These are phyloP conservation scores for Gynostemma pentaphyllum DNA, from an alignment of 306 rosid species.

Conservation along the genomic window DNA sequence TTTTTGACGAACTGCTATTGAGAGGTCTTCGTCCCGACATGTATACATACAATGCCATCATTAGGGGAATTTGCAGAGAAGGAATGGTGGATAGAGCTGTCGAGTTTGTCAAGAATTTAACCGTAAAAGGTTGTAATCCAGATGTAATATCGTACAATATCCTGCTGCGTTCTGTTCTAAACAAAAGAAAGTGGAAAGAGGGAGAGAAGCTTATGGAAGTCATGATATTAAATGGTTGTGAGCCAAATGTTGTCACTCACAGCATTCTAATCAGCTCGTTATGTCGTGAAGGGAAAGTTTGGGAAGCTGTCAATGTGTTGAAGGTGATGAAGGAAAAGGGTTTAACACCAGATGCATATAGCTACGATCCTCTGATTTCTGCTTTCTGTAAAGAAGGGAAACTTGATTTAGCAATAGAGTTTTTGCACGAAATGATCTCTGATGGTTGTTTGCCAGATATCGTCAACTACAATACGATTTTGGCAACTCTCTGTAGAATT, in stretches of 20 bases:
- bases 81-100: conserved; percentile 63
- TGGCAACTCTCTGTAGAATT: conserved; percentile 58
- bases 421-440: conserved; percentile 54
- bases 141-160: conserved; percentile 56
- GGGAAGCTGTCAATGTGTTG: conserved; percentile 53
- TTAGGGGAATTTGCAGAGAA: conserved; percentile 64
- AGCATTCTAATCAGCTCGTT: conserved; percentile 54
- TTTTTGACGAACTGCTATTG: conserved; percentile 63
- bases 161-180: conserved; percentile 45
- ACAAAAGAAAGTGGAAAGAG: conserved; percentile 47
- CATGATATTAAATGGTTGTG: conserved; percentile 47
- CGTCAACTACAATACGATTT: conserved; percentile 63
- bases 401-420: conserved; percentile 52
- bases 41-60: conserved; percentile 53
- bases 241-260: conserved; percentile 57
- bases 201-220: conserved; percentile 49
- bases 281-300: conserved; percentile 51
- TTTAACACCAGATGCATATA: conserved; percentile 56
- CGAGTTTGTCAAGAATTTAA: conserved; percentile 33
- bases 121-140: conserved; percentile 45
- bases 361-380: conserved; percentile 73
- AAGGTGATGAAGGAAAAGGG: conserved; percentile 70
- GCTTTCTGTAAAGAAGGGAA: conserved; percentile 63
- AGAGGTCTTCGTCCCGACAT: conserved; percentile 61
- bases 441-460: conserved; percentile 73